phyloP scores from a whole-genome alignment of 306 rosid species.

The Arachis hypogaea region DNA sequence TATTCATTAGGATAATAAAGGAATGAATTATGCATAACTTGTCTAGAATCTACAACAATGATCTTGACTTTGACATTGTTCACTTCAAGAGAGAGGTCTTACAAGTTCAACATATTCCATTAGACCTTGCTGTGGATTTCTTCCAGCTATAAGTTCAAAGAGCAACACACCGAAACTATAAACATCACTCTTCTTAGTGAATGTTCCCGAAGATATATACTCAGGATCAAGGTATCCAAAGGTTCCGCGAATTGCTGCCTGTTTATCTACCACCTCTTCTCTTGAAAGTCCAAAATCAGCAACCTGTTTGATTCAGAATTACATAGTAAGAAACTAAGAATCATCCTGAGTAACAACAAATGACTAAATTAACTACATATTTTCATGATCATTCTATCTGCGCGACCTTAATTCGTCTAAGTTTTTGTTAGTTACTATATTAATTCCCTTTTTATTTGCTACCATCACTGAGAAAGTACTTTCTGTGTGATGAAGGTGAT shows the following conservation, averaged over 20 bases:
- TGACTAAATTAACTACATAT: not conserved
- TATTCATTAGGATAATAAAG: conserved; percentile 26
- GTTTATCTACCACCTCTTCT: conserved; percentile 89
- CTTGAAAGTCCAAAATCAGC: conserved; percentile 98
- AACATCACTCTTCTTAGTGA: conserved; percentile 97
- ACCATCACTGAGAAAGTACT: too few species aligned
- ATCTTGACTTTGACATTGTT: not conserved
- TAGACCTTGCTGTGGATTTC: conserved; percentile 98
- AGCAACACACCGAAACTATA: conserved; percentile 96
- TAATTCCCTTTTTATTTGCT: too few species aligned
- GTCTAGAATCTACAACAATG: not conserved
- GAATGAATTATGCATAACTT: conserved; percentile 16
- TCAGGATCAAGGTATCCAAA: conserved; percentile 97
- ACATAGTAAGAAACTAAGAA: conserved; percentile 15
- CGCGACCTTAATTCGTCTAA: not conserved
- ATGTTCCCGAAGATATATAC: conserved; percentile 82
- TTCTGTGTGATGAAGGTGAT: not conserved
- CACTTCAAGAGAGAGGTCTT: conserved; percentile 48
- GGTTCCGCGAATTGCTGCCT: conserved; percentile 85
- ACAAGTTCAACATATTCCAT: conserved; percentile 97
- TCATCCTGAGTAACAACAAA: conserved; percentile 7
- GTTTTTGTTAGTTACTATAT: too few species aligned
- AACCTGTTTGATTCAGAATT: conserved; percentile 62
- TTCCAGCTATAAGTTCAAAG: conserved; percentile 88
- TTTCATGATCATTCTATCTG: not conserved